phyloP scores from a whole-genome alignment of 2,329 filamentous ascomycete species.

The Chrysoporthe austroafricana region DNA sequence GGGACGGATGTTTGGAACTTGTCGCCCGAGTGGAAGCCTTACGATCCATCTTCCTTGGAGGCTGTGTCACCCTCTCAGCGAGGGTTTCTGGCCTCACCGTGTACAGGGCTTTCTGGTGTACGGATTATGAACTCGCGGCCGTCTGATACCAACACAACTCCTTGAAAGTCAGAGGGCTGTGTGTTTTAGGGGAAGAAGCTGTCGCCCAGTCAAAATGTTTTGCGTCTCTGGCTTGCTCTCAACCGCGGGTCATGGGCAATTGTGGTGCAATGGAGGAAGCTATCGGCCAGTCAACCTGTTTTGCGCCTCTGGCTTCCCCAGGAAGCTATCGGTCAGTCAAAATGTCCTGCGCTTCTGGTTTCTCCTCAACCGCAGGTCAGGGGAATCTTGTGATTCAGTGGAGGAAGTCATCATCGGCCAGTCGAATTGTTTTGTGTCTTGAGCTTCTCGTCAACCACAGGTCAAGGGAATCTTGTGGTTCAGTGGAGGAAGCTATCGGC shows the following conservation, averaged over 20 bases:
- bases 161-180: constrained; percentile 15
- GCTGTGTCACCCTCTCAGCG: neutral
- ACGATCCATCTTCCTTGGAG: neutral
- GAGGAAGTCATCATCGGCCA: neutral
- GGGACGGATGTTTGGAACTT: constrained; percentile 24
- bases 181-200: constrained; percentile 20
- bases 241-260: neutral
- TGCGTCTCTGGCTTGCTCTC: constrained; percentile 10
- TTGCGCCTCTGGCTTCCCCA: too few relatives aligned
- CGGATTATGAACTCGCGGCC: neutral
- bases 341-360: too few relatives aligned
- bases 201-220: constrained; percentile 14
- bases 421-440: too few relatives aligned
- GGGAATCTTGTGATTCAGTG: too few relatives aligned
- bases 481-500: constrained; percentile 15
- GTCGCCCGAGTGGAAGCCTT: constrained; percentile 20
- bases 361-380: neutral
- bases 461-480: constrained; percentile 1
- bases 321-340: too few relatives aligned
- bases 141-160: neutral
- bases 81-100: constrained; percentile 13
- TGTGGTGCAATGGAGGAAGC: too few relatives aligned
- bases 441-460: neutral
- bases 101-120: constrained; percentile 8
- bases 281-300: neutral